phyloP scores from a whole-genome alignment of 208 protist genomes.

The Crithidia mellificae region DNA sequence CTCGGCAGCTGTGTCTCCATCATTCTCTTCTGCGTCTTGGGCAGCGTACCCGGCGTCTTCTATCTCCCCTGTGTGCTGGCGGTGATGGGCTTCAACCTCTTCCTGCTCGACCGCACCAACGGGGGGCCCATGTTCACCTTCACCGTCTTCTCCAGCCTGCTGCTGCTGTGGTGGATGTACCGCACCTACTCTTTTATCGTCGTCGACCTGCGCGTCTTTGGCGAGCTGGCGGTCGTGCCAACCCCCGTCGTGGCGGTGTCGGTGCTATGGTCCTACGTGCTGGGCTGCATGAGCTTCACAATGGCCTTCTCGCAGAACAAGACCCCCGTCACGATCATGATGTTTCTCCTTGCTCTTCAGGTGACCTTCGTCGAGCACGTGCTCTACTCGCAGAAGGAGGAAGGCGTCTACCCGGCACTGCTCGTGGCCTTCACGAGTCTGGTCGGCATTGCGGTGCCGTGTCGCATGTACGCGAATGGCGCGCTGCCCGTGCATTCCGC shows the following conservation, averaged over 20 bases:
- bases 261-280: conserved; percentile 80
- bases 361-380: conserved; percentile 84
- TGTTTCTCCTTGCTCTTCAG: conserved; percentile 75
- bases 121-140: conserved; percentile 72
- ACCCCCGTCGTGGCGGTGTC: conserved; percentile 61
- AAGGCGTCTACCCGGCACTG: conserved; percentile 72
- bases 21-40: conserved; percentile 48
- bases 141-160: conserved; percentile 70
- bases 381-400: conserved; percentile 84
- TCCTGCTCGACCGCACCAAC: conserved; percentile 76
- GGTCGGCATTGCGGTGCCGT: conserved; percentile 57
- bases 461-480: conserved; percentile 65
- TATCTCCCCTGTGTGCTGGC: conserved; percentile 55
- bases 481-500: conserved; percentile 49
- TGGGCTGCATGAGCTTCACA: conserved; percentile 79
- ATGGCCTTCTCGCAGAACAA: conserved; percentile 69
- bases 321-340: conserved; percentile 39
- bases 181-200: conserved; percentile 88
- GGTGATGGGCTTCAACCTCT: conserved; percentile 68
- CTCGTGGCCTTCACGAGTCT: conserved; percentile 69
- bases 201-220: conserved; percentile 79
- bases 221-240: conserved; percentile 63
- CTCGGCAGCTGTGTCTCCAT: conserved; percentile 43
- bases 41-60: conserved; percentile 56
- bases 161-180: conserved; percentile 90